Evolutionary conservation across 2,329 filamentous ascomycete genomes (phyloP).

Genomic region (Colletotrichum sp.): DNA sequence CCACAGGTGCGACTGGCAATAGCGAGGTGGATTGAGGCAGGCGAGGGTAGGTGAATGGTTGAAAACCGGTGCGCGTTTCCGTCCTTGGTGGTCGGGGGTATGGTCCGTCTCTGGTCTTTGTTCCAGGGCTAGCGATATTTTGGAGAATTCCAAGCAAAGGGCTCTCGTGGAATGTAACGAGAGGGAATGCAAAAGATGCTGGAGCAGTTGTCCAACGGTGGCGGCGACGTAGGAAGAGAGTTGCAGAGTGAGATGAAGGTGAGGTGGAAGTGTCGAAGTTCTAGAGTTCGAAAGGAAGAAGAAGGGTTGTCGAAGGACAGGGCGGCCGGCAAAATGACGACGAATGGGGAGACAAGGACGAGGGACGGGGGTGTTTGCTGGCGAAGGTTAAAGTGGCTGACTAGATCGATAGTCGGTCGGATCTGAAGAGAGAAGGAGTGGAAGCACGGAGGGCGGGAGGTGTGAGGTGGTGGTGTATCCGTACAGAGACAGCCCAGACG

Average conservation of each 20-base stretch:
- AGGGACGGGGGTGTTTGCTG: slow-evolving; percentile 8
- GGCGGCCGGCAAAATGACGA: slow-evolving; percentile 18
- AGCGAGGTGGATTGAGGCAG: not conserved
- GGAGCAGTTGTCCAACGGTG: not conserved
- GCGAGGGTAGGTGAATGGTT: not conserved
- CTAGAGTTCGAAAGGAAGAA: slow-evolving; percentile 22
- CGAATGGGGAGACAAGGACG: slow-evolving; percentile 14
- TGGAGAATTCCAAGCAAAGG: not conserved
- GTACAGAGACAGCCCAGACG: not conserved
- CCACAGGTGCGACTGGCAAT: not conserved
- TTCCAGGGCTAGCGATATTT: not conserved
- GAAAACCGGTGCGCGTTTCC: not conserved
- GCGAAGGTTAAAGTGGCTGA: slow-evolving; percentile 19
- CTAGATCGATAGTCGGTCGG: slow-evolving; percentile 18
- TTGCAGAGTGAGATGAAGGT: not conserved
- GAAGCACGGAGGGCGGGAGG: not conserved
- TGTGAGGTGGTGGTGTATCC: not conserved
- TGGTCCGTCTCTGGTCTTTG: not conserved
- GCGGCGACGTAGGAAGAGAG: not conserved
- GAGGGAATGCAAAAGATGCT: not conserved
- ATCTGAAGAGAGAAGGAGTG: slow-evolving; percentile 6
- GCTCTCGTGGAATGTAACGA: not conserved
- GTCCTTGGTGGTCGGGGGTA: not conserved
- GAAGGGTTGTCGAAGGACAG: slow-evolving; percentile 17
- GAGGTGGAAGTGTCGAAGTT: slow-evolving; percentile 17